Percentiles rank a stretch among this genome's conserved stretches.
phyloP scores from a whole-genome alignment of 345 rosid genomes.

The Fremontodendron californicum region DNA sequence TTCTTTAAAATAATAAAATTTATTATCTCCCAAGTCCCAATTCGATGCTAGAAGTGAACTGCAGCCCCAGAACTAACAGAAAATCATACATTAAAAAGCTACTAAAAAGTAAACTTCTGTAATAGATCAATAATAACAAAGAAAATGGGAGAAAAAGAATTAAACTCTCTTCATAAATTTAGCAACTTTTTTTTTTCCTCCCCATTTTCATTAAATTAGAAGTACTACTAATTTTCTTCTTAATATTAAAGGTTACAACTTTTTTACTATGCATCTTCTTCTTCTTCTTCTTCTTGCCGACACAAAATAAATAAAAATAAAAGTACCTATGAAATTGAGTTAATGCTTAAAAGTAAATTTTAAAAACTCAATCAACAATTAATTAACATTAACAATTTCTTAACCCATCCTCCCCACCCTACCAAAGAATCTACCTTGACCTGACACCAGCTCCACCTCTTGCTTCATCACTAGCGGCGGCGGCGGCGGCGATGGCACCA shows the following conservation, averaged over 20 bases:
- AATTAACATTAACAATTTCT: background rate
- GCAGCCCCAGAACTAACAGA: background rate
- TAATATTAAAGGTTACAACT: conserved; percentile 8
- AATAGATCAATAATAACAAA: background rate
- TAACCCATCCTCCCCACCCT: background rate
- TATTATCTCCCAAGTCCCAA: background rate
- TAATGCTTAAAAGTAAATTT: conserved; percentile 3
- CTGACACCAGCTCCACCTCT: conserved; percentile 26
- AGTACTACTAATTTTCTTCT: background rate
- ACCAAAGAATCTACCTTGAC: conserved; percentile 26
- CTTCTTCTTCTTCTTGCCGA: background rate
- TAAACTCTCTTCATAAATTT: background rate
- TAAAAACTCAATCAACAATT: background rate
- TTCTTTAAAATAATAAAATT: background rate
- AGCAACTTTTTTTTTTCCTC: background rate
- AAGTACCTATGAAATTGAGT: background rate
- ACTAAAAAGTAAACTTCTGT: background rate
- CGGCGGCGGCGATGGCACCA: conserved; percentile 10
- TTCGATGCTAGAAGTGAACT: background rate
- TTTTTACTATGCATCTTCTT: background rate
- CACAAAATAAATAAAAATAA: background rate
- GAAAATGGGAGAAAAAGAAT: background rate
- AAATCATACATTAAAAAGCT: background rate
- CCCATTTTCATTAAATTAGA: background rate
- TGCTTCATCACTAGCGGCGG: background rate